Base-by-base conservation (phyloP, 208 protist species). In the Crithidia sp. region DNA sequence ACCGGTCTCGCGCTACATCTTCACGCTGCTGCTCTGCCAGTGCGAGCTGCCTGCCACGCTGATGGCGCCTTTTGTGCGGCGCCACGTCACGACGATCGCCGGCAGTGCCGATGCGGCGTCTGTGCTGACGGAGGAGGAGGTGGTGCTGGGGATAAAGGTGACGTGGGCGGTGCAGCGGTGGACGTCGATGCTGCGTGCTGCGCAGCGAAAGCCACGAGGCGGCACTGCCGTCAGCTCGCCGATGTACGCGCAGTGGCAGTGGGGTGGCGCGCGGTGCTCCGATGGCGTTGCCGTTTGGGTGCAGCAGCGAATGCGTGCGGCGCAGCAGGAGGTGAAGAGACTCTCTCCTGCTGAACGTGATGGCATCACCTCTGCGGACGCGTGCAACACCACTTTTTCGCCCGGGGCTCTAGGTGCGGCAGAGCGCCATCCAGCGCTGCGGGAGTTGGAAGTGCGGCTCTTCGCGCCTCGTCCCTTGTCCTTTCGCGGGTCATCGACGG, bases 1-100 rank as follows among this genome's bases (percentile, higher is more conserved):
- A 5, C 58, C 60, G 0, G 47, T 91, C 19, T 80, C 86, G 13
- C 81, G 86, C 13, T 84, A 84, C 56, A 59, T 76, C 14, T 85
- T 91, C 59, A 77, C 77, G 10, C 81, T 83, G 54, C 75, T 87
- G 41, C 70, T 82, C 44, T 88, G 71, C 67, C 57, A 77, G 40
- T 52, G 69, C 19, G 56, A 73, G 65, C 60, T 84, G 28, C 71
- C 60, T 2, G 44, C 72, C 7, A 57, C 62, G 37, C 56, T 79
- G 7, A 74, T 79, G 67, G 28, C 55, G 5, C 67, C 74, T 13
- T 74, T 79, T 37, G 56, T 74, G 19, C 75, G 54, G 37, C 37
- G 28, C n/a, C 61, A 76, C 52, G 52, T 61, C 17, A 12, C 43
- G 13, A 16, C 19, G 19, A 58, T 49, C 19, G 71, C 55, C 13